Evolutionary conservation across 805 yeast genomes (phyloP).

Genomic region (Candida montana): DNA sequence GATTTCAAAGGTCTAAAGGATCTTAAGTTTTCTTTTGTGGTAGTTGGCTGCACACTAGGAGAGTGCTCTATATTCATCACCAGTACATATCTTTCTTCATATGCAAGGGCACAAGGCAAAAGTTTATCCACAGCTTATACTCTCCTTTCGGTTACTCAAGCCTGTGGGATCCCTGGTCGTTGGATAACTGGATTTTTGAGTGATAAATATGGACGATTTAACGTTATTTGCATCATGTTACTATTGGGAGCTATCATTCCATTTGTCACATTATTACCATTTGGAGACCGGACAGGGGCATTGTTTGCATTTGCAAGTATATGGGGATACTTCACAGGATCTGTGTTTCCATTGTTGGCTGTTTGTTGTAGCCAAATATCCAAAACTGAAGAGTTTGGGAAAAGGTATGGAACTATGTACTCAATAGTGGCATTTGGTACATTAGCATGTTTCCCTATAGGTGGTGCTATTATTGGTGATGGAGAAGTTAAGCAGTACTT

Average conservation of each 20-base stretch:
- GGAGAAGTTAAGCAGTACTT: constrained; percentile 30
- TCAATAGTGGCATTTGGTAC: constrained; percentile 52
- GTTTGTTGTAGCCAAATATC: constrained; percentile 57
- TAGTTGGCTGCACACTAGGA: constrained; percentile 41
- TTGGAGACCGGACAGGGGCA: constrained; percentile 28
- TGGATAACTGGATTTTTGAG: constrained; percentile 38
- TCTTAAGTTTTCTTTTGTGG: constrained; percentile 36
- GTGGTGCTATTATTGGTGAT: constrained; percentile 43
- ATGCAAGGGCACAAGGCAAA: constrained; percentile 42
- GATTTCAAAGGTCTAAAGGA: constrained; percentile 39
- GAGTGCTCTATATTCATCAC: constrained; percentile 41
- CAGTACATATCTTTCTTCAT: constrained; percentile 46
- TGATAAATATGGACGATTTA: constrained; percentile 46
- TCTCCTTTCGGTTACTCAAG: constrained; percentile 41
- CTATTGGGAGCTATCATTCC: constrained; percentile 26
- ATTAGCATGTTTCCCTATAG: constrained; percentile 44
- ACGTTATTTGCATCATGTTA: constrained; percentile 38
- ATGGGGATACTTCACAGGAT: constrained; percentile 51
- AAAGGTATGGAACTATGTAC: constrained; percentile 52
- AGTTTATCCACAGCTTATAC: constrained; percentile 34
- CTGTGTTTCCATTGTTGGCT: constrained; percentile 50
- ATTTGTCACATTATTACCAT: constrained; percentile 34
- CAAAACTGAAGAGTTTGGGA: constrained; percentile 47
- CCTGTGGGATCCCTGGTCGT: constrained; percentile 38
- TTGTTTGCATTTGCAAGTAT: constrained; percentile 39